Evolutionary conservation across 345 rosid species (phyloP).

Genomic region (Arabidopsis suecica): DNA sequence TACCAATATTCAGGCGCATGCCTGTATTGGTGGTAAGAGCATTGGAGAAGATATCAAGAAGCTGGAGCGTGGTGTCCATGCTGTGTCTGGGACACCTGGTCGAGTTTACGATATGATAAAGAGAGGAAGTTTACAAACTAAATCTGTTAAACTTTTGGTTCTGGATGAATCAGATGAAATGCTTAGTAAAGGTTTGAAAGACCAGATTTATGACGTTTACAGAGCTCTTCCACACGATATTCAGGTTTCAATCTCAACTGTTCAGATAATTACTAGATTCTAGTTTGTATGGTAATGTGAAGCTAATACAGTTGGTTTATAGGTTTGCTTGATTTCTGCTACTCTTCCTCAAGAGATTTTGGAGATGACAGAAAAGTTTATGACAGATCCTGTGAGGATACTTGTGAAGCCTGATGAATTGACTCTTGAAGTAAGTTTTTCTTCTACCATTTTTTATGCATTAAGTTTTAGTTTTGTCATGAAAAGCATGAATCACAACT

Average conservation of each 20-base stretch:
- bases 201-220: slow-evolving; percentile 94
- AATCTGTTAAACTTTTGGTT: slow-evolving; percentile 59
- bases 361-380: slow-evolving; percentile 92
- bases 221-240: slow-evolving; percentile 93
- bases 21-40: slow-evolving; percentile 94
- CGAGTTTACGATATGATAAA: slow-evolving; percentile 98
- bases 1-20: slow-evolving; percentile 83
- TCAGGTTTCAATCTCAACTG: slow-evolving; percentile 57
- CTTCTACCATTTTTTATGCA: neutral
- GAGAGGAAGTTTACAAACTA: slow-evolving; percentile 87
- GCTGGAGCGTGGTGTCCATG: slow-evolving; percentile 56
- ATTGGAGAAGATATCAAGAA: slow-evolving; percentile 94
- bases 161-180: slow-evolving; percentile 95
- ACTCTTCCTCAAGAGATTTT: slow-evolving; percentile 95
- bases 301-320: slow-evolving; percentile 8
- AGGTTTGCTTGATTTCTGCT: slow-evolving; percentile 95
- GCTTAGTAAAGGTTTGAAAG: slow-evolving; percentile 97
- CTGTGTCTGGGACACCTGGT: slow-evolving; percentile 96
- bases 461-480: neutral
- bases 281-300: neutral
- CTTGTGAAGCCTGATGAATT: slow-evolving; percentile 94
- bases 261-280: neutral
- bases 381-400: slow-evolving; percentile 96
- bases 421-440: slow-evolving; percentile 73
- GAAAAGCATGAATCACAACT: neutral